Evolutionary conservation across 2,329 filamentous ascomycete genomes (phyloP).

Genomic region (Scortechinia acanthostroma): DNA sequence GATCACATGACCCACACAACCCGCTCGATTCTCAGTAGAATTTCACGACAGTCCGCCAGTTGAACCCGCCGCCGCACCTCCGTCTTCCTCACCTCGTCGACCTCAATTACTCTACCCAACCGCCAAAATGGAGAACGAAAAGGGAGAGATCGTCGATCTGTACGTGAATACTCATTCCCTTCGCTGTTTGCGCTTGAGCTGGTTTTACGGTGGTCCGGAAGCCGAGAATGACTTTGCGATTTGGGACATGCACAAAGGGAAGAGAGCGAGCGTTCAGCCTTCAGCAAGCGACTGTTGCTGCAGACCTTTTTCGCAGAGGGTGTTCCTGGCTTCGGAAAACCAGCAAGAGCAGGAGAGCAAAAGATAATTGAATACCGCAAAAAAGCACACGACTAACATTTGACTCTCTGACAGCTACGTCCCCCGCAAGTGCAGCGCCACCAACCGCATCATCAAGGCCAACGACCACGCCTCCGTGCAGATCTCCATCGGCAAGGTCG

Average conservation of each 20-base stretch:
- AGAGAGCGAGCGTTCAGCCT: too few species aligned
- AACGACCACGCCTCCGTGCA: conserved; percentile 99
- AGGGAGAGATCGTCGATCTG: conserved; percentile 99
- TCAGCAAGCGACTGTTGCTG: too few species aligned
- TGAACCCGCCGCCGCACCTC: not conserved
- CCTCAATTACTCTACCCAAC: conserved; percentile 11
- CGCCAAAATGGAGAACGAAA: conserved; percentile 97
- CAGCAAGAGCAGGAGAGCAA: too few species aligned
- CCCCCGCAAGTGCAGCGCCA: conserved; percentile 96
- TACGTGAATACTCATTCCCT: conserved; percentile 39
- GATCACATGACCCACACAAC: conserved; percentile 30
- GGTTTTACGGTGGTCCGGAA: too few species aligned
- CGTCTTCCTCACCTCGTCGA: not conserved
- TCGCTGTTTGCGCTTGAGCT: too few species aligned
- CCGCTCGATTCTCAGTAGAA: conserved; percentile 8
- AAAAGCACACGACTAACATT: too few species aligned
- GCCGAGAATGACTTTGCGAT: too few species aligned
- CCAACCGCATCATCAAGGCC: conserved; percentile 99
- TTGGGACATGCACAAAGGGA: too few species aligned
- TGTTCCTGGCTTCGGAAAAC: too few species aligned
- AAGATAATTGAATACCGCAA: too few species aligned
- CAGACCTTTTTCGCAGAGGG: too few species aligned
- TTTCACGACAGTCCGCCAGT: not conserved
- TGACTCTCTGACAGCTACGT: conserved; percentile 64
- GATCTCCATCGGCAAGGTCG: conserved; percentile 94